Conservation (phyloP, 495 filamentous ascomycete species). For the Penicillium herquei region DNA sequence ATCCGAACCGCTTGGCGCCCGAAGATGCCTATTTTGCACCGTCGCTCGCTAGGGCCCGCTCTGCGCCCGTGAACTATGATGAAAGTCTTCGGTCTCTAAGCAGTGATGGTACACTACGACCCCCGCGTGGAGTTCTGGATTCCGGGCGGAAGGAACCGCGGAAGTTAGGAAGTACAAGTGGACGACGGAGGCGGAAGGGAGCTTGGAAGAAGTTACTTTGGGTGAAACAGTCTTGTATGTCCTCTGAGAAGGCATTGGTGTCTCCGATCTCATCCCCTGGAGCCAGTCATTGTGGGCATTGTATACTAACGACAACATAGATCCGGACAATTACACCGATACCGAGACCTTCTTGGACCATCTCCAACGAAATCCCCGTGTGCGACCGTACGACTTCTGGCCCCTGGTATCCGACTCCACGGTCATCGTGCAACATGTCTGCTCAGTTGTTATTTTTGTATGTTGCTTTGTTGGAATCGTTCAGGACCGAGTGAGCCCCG, state of each 20-base stretch:
- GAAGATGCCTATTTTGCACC: slow-evolving; percentile 76
- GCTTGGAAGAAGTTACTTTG: slow-evolving; percentile 94
- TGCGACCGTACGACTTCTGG: slow-evolving; percentile 98
- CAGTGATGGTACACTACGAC: slow-evolving; percentile 34
- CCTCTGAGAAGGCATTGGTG: neutral
- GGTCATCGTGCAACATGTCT: slow-evolving; percentile 95
- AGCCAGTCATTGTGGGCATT: neutral
- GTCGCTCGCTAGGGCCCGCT: slow-evolving; percentile 55
- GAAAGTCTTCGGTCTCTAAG: slow-evolving; percentile 34
- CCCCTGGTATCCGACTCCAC: slow-evolving; percentile 92
- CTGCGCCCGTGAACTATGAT: slow-evolving; percentile 40
- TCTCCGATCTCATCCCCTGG: neutral
- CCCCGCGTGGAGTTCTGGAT: slow-evolving; percentile 35
- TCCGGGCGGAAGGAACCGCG: slow-evolving; percentile 37
- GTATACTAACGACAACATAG: slow-evolving; percentile 40
- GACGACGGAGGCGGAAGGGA: slow-evolving; percentile 63
- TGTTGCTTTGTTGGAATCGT: slow-evolving; percentile 92
- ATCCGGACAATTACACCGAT: slow-evolving; percentile 98
- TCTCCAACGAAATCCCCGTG: slow-evolving; percentile 89
- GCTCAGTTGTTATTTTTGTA: slow-evolving; percentile 88
- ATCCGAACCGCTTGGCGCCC: slow-evolving; percentile 67
- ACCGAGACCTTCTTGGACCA: slow-evolving; percentile 94
- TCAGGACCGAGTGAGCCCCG: slow-evolving; percentile 77
- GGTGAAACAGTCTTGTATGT: slow-evolving; percentile 92
- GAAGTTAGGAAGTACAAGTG: slow-evolving; percentile 51